Conservation (phyloP, 805 yeast species). For the Nakazawaea anatomiae region DNA sequence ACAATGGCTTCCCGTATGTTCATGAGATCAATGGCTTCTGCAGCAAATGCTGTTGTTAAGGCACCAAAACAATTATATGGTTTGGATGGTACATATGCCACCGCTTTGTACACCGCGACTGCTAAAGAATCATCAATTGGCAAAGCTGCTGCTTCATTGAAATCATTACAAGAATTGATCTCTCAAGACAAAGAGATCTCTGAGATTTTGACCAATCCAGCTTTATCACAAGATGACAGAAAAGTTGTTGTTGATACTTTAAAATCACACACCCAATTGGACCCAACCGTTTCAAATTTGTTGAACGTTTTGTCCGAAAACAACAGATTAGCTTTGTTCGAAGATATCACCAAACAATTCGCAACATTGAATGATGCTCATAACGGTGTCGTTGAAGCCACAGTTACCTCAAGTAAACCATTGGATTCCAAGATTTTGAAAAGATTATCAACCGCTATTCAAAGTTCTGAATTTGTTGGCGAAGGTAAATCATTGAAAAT, state of each 20-base stretch:
- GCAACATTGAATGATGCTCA: conserved; percentile 77
- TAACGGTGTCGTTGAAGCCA: conserved; percentile 89
- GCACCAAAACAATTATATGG: conserved; percentile 95
- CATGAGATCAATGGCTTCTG: conserved; percentile 69
- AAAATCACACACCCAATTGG: conserved; percentile 42
- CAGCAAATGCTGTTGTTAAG: conserved; percentile 49
- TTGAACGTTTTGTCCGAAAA: conserved; percentile 85
- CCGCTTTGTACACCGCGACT: conserved; percentile 90
- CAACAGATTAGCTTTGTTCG: conserved; percentile 79
- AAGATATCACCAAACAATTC: conserved; percentile 64
- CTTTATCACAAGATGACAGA: conserved; percentile 74
- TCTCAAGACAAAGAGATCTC: conserved; percentile 57
- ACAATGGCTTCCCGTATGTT: conserved; percentile 60
- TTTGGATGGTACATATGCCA: conserved; percentile 94
- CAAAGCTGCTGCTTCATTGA: conserved; percentile 58
- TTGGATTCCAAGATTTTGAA: conserved; percentile 75
- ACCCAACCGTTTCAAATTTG: conserved; percentile 71
- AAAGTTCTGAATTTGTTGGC: conserved; percentile 78
- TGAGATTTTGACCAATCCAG: conserved; percentile 71
- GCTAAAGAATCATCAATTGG: conserved; percentile 75
- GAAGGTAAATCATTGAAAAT: conserved; percentile 80
- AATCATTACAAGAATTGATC: conserved; percentile 48
- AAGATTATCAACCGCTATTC: conserved; percentile 73
- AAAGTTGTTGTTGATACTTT: conserved; percentile 59
- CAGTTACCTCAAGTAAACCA: conserved; percentile 81